Evolutionary conservation across 352 stramenopile species (phyloP).

Genomic region (Elongisporangium anandrum): DNA sequence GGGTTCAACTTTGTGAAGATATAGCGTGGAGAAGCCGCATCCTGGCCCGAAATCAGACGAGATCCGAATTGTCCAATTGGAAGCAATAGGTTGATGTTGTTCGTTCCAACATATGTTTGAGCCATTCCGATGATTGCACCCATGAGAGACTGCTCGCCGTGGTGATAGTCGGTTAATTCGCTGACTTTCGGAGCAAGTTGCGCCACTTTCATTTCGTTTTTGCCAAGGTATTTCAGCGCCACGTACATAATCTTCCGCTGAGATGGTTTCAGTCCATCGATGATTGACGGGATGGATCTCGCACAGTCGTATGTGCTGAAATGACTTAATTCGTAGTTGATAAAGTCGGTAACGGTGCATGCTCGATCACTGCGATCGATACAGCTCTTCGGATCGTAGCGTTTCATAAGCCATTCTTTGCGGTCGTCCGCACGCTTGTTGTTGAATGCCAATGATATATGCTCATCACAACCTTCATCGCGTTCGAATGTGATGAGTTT

Average conservation of each 20-base stretch:
- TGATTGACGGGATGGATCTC: slow-evolving; percentile 85
- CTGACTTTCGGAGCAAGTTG: slow-evolving; percentile 36
- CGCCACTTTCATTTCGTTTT: slow-evolving; percentile 94
- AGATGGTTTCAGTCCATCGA: slow-evolving; percentile 90
- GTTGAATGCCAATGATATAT: slow-evolving; percentile 93
- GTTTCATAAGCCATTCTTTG: slow-evolving; percentile 89
- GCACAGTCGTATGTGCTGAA: slow-evolving; percentile 89
- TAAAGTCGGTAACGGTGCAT: background rate
- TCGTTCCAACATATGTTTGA: slow-evolving; percentile 3
- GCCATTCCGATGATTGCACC: slow-evolving; percentile 2
- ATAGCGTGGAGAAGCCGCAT: slow-evolving; percentile 2
- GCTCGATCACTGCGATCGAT: slow-evolving; percentile 79
- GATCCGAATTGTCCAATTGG: slow-evolving; percentile 1
- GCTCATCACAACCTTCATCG: slow-evolving; percentile 39
- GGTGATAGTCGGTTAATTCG: slow-evolving; percentile 7
- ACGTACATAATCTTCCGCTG: slow-evolving; percentile 89
- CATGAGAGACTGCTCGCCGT: slow-evolving; percentile 4
- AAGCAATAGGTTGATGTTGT: slow-evolving; percentile 5
- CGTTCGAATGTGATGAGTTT: slow-evolving; percentile 6
- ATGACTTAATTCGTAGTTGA: slow-evolving; percentile 84
- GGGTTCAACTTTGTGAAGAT: slow-evolving; percentile 5
- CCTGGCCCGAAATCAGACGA: background rate
- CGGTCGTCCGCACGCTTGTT: slow-evolving; percentile 89
- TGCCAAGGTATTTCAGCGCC: slow-evolving; percentile 92
- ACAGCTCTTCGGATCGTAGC: slow-evolving; percentile 72